A percentile compares a stretch with the other conserved stretches of the same genome.
These are phyloP conservation scores for Ganoderma sinense DNA, from an alignment of 1,284 basidiomycete genomes.

Conservation along the genomic window DNA sequence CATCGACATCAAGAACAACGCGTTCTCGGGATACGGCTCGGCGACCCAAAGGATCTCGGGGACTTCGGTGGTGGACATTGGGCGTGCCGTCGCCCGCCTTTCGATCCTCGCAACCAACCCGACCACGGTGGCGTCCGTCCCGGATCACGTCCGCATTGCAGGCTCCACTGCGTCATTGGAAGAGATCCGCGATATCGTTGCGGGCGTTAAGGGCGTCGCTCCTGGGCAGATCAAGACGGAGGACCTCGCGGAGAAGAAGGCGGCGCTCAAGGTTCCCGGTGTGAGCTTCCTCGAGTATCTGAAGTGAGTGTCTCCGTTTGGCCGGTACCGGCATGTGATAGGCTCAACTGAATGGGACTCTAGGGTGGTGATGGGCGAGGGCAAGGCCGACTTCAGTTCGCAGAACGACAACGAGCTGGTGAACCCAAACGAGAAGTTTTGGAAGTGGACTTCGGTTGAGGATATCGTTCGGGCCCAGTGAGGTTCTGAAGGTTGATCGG, in stretches of 20 bases:
- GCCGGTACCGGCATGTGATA: neutral
- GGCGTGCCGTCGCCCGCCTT: conserved; percentile 36
- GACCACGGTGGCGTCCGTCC: conserved; percentile 29
- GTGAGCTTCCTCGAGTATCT: conserved; percentile 18
- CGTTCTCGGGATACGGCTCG: conserved; percentile 35
- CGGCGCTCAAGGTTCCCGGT: conserved; percentile 17
- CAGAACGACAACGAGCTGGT: conserved; percentile 39
- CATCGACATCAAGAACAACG: conserved; percentile 34
- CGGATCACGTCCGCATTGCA: conserved; percentile 36
- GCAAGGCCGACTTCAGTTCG: conserved; percentile 36
- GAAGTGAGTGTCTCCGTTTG: conserved; percentile 12
- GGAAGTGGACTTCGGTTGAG: conserved; percentile 41
- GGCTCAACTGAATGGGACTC: neutral
- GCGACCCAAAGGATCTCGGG: conserved; percentile 27
- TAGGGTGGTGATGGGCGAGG: conserved; percentile 36
- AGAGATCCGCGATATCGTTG: conserved; percentile 30
- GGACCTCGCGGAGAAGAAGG: conserved; percentile 25
- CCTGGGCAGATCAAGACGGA: conserved; percentile 26
- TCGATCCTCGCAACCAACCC: conserved; percentile 36
- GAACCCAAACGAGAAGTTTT: conserved; percentile 36
- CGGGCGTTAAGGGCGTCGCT: conserved; percentile 25
- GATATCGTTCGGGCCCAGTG: conserved; percentile 24
- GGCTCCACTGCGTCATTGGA: conserved; percentile 28
- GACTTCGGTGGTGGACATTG: conserved; percentile 38
- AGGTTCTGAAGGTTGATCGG: conserved; percentile 1